Base-by-base conservation (phyloP, 345 rosid genomes). In the Diplotaxis tenuifolia region DNA sequence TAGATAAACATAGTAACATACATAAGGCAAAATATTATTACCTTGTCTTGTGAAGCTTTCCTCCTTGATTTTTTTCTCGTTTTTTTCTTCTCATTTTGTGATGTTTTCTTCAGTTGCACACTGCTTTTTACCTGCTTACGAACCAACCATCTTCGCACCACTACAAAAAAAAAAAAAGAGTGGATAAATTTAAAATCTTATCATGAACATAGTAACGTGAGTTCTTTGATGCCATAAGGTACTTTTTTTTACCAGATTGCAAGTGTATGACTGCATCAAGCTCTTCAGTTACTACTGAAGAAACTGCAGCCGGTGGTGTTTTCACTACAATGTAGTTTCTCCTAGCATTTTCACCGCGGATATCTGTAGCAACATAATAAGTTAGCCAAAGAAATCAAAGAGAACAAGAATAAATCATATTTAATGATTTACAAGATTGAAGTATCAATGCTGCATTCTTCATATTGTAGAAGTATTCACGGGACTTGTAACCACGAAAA, bases 101-200 rank as follows among this genome's bases (percentile, higher is more conserved):
- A 77, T 53, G 67, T 72, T 50, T 86, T 88, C 72, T 72, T 67
- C 82, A 76, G 50, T 54, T 50, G 65, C 82, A 71, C 60, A 31
- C 74, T 74, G 59, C 18, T 56, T 18, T 53, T 62, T 5, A 91
- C 71, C 32, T 83, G 81, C 71, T 63, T 88, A 63, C 88, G 86
- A 70, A 80, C 86, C 81, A 91, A 68, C 87, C 92, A 89, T 32
- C 90, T 88, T 14, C 98, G 96, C 45, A 89, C 87, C 52, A 79
- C 98, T 94, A 79, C 76, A 65, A 14, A 36, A n/a, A n/a, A n/a
- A n/a, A n/a, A n/a, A n/a, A 62, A 65, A 50, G 21, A 12, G 47
- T 74, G 19, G 56, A 55, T n/a, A 42, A 4, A 31, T 56, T 50
- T 29, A 62, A 79, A 66, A 56, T 4, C 20, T 36, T n/a, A 67